A percentile compares a stretch with the other conserved stretches of the same genome.
Conservation (phyloP, 2,329 filamentous ascomycete genomes). For the Rugonectria rugulosa region DNA sequence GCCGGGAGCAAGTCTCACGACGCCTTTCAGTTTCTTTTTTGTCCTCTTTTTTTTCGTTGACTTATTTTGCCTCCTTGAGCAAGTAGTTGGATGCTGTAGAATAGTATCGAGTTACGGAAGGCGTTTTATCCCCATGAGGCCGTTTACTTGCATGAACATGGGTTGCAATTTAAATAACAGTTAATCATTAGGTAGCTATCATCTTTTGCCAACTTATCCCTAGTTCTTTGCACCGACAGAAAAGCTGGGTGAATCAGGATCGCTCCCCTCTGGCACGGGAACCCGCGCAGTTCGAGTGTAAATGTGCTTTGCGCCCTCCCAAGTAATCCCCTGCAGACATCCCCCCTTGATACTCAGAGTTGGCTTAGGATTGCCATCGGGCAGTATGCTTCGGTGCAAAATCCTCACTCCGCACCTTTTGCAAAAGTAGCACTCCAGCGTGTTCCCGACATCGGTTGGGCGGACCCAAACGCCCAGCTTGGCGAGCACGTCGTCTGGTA, state of each 20-base stretch:
- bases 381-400: slow-evolving; percentile 51
- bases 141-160: too few species aligned
- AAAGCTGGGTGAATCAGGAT: slow-evolving; percentile 27
- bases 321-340: slow-evolving; percentile 50
- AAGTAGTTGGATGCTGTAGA: too few species aligned
- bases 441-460: slow-evolving; percentile 49
- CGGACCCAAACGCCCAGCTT: slow-evolving; percentile 49
- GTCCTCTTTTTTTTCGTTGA: too few species aligned
- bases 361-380: slow-evolving; percentile 46
- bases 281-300: slow-evolving; percentile 54
- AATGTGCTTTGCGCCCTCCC: slow-evolving; percentile 53
- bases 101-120: too few species aligned
- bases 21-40: neutral
- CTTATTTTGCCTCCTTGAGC: too few species aligned
- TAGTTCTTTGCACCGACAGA: neutral
- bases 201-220: too few species aligned
- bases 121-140: too few species aligned
- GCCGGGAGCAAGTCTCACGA: neutral
- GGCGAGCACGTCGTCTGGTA: slow-evolving; percentile 41
- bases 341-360: slow-evolving; percentile 58
- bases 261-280: slow-evolving; percentile 49
- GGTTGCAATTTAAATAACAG: neutral
- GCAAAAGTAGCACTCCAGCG: slow-evolving; percentile 54
- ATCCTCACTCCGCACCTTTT: slow-evolving; percentile 54
- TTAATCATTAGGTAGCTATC: too few species aligned